Percentiles rank a stretch among this genome's conserved stretches.
These are phyloP conservation scores for Aphanomyces euteiches DNA, from an alignment of 352 stramenopile genomes.

Conservation along the genomic window DNA sequence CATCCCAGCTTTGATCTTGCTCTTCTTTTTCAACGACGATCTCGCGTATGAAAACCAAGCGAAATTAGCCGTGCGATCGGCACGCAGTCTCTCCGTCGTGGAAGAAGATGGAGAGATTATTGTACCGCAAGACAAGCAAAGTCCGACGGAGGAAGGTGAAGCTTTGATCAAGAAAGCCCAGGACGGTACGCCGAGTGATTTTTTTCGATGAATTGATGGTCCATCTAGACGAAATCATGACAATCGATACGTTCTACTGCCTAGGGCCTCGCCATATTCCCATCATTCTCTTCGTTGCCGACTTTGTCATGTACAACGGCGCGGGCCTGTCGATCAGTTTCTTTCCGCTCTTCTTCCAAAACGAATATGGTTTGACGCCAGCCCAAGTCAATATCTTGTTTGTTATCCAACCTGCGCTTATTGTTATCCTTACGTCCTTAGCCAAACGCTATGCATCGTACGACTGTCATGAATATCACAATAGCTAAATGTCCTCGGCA, in stretches of 20 bases:
- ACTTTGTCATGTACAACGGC: conserved; percentile 82
- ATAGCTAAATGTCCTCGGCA: neutral
- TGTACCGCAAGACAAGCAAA: no score
- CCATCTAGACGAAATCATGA: neutral
- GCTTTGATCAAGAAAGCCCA: no score
- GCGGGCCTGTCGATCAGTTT: conserved; percentile 81
- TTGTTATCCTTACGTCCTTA: conserved; percentile 58
- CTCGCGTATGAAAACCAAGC: conserved; percentile 56
- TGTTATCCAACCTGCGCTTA: conserved; percentile 55
- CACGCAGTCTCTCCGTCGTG: conserved; percentile 23
- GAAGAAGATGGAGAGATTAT: conserved; percentile 17
- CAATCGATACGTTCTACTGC: conserved; percentile 43
- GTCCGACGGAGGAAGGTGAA: no score
- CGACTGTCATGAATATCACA: neutral
- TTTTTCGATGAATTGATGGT: neutral
- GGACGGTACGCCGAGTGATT: no score
- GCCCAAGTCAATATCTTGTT: conserved; percentile 69
- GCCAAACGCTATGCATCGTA: conserved; percentile 47
- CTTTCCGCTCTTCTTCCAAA: conserved; percentile 78
- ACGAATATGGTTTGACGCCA: conserved; percentile 67
- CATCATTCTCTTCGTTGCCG: conserved; percentile 58
- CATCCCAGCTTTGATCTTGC: conserved; percentile 48
- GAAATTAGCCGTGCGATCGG: conserved; percentile 34
- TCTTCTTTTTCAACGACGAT: conserved; percentile 83
- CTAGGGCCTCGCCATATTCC: conserved; percentile 65